Percentiles rank a stretch among this genome's conserved stretches.
phyloP scores from a whole-genome alignment of 192 early-diverging fungal species.

The Coemansia sp. region DNA sequence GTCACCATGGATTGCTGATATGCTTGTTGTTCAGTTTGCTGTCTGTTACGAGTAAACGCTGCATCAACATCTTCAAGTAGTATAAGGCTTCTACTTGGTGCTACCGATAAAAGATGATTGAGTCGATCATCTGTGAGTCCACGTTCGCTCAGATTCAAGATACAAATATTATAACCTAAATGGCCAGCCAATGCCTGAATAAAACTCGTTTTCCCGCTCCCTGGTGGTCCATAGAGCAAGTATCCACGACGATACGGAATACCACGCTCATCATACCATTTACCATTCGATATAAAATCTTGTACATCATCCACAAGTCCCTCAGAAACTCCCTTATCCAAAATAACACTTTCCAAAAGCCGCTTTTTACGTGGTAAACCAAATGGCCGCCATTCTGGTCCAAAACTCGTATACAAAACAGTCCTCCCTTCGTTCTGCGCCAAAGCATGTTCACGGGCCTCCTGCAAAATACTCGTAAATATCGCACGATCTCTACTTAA shows the following conservation, averaged over 20 bases:
- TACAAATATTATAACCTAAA: constrained; percentile 85
- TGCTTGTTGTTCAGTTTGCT: constrained; percentile 57
- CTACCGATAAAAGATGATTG: constrained; percentile 74
- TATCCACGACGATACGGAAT: constrained; percentile 92
- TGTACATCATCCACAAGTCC: constrained; percentile 65
- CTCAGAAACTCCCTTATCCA: constrained; percentile 65
- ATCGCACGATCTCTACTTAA: constrained; percentile 74
- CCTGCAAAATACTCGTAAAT: constrained; percentile 71
- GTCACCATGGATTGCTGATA: constrained; percentile 82
- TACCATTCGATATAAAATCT: constrained; percentile 73
- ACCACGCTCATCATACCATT: constrained; percentile 80
- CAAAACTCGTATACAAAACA: constrained; percentile 92
- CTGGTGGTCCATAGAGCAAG: constrained; percentile 82
- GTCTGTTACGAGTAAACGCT: constrained; percentile 67
- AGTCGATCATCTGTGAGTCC: constrained; percentile 81
- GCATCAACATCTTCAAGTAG: constrained; percentile 83
- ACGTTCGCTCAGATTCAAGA: constrained; percentile 77
- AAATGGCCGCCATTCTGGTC: constrained; percentile 96
- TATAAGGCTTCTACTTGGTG: constrained; percentile 76
- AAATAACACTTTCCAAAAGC: constrained; percentile 65
- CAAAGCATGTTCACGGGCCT: constrained; percentile 78
- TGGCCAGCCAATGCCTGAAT: constrained; percentile 87
- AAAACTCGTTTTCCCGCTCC: constrained; percentile 89
- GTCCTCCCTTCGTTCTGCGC: constrained; percentile 91
- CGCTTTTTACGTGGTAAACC: constrained; percentile 83